Percentiles rank a stretch among this genome's conserved stretches.
Evolutionary conservation across 2,329 filamentous ascomycete species (phyloP).

Genomic region (Teratosphaeria gauchensis): DNA sequence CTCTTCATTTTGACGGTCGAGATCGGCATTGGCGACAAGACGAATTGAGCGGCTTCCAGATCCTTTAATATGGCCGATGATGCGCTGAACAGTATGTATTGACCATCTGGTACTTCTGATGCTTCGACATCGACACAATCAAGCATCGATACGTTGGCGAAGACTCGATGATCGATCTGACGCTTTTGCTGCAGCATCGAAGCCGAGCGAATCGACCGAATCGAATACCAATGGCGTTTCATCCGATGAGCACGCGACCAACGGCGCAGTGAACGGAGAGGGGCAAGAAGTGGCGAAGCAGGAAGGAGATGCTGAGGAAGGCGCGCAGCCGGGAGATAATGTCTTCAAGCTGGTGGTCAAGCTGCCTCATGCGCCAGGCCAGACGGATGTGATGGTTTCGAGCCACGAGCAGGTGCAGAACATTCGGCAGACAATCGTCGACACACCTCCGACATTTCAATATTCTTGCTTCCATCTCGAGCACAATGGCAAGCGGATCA

Average conservation of each 20-base stretch:
- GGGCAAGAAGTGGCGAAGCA: not conserved
- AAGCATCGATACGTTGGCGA: not conserved
- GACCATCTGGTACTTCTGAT: not conserved
- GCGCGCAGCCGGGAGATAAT: conserved; percentile 20
- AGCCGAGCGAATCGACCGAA: not conserved
- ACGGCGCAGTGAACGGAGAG: conserved; percentile 2
- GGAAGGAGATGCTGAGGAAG: conserved; percentile 14
- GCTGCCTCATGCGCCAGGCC: conserved; percentile 67
- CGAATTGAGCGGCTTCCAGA: not conserved
- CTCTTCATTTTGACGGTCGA: not conserved
- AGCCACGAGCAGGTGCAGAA: conserved; percentile 93
- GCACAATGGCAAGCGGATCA: conserved; percentile 77
- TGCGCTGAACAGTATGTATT: conserved; percentile 4
- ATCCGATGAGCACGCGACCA: conserved; percentile 8
- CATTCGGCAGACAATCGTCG: conserved; percentile 91
- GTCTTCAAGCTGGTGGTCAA: conserved; percentile 67
- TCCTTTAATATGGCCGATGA: conserved; percentile 6
- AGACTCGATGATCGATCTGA: not conserved
- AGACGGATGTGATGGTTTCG: conserved; percentile 77
- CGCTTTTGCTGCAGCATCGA: not conserved
- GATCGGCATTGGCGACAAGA: not conserved
- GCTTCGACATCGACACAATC: too few relatives aligned
- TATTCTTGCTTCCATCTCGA: conserved; percentile 99
- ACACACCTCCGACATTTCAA: conserved; percentile 84
- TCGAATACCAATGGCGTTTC: conserved; percentile 2